Percentiles rank a stretch among this genome's conserved stretches.
phyloP scores from a whole-genome alignment of 768 basidiomycete genomes.

The Gautieria morchelliformis region DNA sequence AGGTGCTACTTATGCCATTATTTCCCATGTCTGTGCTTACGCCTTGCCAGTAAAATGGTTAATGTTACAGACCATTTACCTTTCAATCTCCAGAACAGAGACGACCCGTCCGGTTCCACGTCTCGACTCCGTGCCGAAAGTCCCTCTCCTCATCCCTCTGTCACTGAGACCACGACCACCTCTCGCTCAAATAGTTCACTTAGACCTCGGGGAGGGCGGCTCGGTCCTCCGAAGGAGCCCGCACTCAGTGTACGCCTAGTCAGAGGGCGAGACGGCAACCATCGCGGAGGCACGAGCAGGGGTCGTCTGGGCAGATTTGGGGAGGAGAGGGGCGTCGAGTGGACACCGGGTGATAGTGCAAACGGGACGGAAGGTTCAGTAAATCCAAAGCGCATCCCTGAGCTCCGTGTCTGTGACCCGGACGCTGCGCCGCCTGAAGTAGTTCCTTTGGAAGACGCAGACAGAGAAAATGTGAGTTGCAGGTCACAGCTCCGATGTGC shows the following conservation, averaged over 20 bases:
- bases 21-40: neutral
- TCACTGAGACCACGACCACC: conserved; percentile 1
- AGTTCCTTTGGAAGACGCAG: neutral
- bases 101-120: neutral
- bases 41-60: conserved; percentile 3
- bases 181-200: conserved; percentile 2
- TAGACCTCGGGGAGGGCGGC: neutral
- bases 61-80: conserved; percentile 4
- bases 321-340: conserved; percentile 5
- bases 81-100: conserved; percentile 6
- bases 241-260: conserved; percentile 5
- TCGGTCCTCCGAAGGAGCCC: neutral
- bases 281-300: neutral
- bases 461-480: neutral
- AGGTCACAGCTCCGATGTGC: neutral
- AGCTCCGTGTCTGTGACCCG: neutral
- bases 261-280: neutral
- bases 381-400: neutral
- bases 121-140: conserved; percentile 7
- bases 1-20: neutral
- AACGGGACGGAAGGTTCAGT: neutral
- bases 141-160: conserved; percentile 7
- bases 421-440: neutral
- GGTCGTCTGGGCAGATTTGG: conserved; percentile 6
- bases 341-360: neutral